Evolutionary conservation across 805 yeast species (phyloP), one percentile per base, ranked within the genome.

Genomic region (Sugiyamaella americana): DNA sequence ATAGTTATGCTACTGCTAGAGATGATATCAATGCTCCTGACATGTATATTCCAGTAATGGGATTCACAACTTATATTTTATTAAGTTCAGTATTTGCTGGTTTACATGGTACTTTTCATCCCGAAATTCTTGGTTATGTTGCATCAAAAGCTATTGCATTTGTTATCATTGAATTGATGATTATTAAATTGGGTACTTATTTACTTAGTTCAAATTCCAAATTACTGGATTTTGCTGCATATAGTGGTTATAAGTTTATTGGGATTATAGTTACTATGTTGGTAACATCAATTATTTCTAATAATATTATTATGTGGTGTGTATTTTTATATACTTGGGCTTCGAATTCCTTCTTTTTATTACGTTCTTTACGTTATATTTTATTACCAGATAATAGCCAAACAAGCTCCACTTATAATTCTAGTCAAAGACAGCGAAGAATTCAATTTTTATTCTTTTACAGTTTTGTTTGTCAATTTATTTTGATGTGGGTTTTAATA

Each of bases 21-120:
- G 86, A 84, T 51, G 98, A 93, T 62, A 73, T 83, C 48, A 93
- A 94, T 60, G 94, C 98, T 0, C 98, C 98, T 2, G 99, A 93
- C 63, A 75, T 93, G 70, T 93, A 93, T 65, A 86, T 93, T 46
- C 99, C 99, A 17, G 67, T 86, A 51, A 93, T 94, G 97, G 86
- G 96, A 1, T 77, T 84, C 58, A 78, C 87, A 42, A 87, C 98
- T 0, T 89, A 89, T 60, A 82, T 91, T 43, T 69, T 93, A 50
- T 73, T 87, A 32, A 80, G 91, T 76, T 91, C 96, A 2, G 74
- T 84, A 19, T 75, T 84, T 53, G 84, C 86, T 49, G 99, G 98
- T 8, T 67, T 91, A 44, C 77, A 80, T 47, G 96, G 95, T 22
- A 81, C 81, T 24, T 93, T 93, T 70, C 95, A 91, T 58, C 98